Evolutionary conservation across 495 filamentous ascomycete genomes (phyloP).

Genomic region (Hyaloscypha variabilis): DNA sequence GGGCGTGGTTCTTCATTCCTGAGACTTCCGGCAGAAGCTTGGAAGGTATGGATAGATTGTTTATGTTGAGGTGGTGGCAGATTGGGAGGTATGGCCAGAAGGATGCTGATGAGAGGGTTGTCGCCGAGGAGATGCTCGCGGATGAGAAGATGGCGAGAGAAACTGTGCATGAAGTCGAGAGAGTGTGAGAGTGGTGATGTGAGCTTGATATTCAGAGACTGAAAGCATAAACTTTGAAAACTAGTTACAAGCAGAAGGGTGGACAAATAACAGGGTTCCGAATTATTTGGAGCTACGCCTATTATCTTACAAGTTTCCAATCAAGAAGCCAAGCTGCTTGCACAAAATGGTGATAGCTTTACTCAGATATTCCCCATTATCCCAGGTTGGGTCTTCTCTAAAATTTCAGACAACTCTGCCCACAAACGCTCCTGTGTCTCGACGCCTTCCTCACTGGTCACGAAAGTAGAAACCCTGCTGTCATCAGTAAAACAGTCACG

Average conservation of each 20-base stretch:
- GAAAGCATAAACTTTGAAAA: no score
- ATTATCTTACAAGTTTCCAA: no score
- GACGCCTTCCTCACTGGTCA: conserved; percentile 21
- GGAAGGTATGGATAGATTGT: conserved; percentile 69
- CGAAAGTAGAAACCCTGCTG: conserved; percentile 7
- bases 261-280: no score
- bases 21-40: conserved; percentile 67
- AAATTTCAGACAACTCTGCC: conserved; percentile 15
- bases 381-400: conserved; percentile 22
- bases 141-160: conserved; percentile 25
- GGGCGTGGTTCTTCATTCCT: conserved; percentile 66
- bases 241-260: no score
- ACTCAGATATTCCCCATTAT: conserved; percentile 9
- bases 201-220: no score
- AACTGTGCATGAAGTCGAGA: no score
- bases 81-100: conserved; percentile 19
- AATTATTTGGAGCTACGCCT: no score
- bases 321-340: no score
- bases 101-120: conserved; percentile 55
- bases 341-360: no score
- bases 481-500: no score
- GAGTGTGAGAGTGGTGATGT: no score
- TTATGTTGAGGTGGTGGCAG: conserved; percentile 35
- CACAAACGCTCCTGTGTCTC: conserved; percentile 7
- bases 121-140: conserved; percentile 25